A percentile compares a stretch with the other conserved stretches of the same genome.
Evolutionary conservation across 352 stramenopile genomes (phyloP).

Genomic region (Hyphochytrium catenoides): DNA sequence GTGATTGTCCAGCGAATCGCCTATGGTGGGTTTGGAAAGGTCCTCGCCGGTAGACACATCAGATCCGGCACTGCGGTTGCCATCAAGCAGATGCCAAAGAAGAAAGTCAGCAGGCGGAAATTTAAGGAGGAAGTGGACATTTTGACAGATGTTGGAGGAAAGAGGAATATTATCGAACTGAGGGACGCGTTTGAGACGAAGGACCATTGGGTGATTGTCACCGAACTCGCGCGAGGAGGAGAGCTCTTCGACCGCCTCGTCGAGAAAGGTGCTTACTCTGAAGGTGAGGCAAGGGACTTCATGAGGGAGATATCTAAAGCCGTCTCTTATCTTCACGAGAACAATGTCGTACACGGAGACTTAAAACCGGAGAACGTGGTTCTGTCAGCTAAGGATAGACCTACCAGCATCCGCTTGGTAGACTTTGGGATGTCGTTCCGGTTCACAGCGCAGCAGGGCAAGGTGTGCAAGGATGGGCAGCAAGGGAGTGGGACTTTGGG

Average conservation of each 20-base stretch:
- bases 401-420: slow-evolving; percentile 2
- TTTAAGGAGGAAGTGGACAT: slow-evolving; percentile 27
- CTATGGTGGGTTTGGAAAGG: slow-evolving; percentile 22
- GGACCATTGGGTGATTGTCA: slow-evolving; percentile 29
- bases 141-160: slow-evolving; percentile 16
- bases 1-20: too few species aligned
- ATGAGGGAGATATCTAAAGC: slow-evolving; percentile 27
- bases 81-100: slow-evolving; percentile 26
- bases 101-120: slow-evolving; percentile 16
- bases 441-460: not conserved
- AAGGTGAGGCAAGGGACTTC: slow-evolving; percentile 25
- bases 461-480: slow-evolving; percentile 2
- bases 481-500: slow-evolving; percentile 15
- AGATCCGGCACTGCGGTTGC: slow-evolving; percentile 19
- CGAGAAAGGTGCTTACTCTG: slow-evolving; percentile 24
- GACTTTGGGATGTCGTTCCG: slow-evolving; percentile 5
- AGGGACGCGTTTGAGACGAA: slow-evolving; percentile 26
- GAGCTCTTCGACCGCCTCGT: slow-evolving; percentile 57
- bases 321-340: slow-evolving; percentile 39
- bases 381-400: slow-evolving; percentile 9
- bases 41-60: slow-evolving; percentile 19
- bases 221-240: slow-evolving; percentile 41
- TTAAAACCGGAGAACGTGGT: slow-evolving; percentile 51
- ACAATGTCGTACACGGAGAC: slow-evolving; percentile 34
- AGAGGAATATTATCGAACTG: slow-evolving; percentile 18